These are phyloP conservation scores for Xylariaceae sp. DNA, from an alignment of 2,329 filamentous ascomycete species.

Conservation along the genomic window DNA sequence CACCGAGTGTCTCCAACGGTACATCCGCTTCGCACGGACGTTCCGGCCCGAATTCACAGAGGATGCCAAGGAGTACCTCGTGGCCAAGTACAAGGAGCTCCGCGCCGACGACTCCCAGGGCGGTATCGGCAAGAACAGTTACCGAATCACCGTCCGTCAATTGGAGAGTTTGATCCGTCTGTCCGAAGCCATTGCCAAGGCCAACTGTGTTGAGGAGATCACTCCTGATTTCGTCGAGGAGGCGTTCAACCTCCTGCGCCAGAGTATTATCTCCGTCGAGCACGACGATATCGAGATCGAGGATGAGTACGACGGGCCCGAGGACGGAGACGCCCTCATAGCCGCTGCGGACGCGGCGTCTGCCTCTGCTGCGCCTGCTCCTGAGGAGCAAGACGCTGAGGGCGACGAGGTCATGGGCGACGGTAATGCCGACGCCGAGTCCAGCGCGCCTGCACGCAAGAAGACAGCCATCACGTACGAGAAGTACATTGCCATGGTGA, in stretches of 20 bases:
- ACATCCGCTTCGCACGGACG: constrained; percentile 91
- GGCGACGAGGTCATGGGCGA: constrained; percentile 43
- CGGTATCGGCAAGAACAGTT: constrained; percentile 88
- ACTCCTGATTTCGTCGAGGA: constrained; percentile 80
- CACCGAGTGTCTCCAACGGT: constrained; percentile 92
- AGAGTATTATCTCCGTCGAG: constrained; percentile 96
- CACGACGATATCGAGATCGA: constrained; percentile 96
- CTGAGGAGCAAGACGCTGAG: constrained; percentile 32
- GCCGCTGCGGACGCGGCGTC: constrained; percentile 47
- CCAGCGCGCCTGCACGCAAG: constrained; percentile 45
- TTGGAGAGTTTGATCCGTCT: constrained; percentile 93
- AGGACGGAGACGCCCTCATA: constrained; percentile 43
- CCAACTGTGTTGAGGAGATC: constrained; percentile 91
- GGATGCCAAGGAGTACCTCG: constrained; percentile 78
- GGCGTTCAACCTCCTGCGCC: constrained; percentile 82
- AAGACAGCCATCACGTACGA: constrained; percentile 86
- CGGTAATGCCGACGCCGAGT: constrained; percentile 39
- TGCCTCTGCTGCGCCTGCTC: constrained; percentile 35
- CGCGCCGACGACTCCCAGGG: constrained; percentile 90
- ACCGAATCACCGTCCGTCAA: constrained; percentile 94
- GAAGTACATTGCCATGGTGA: constrained; percentile 88
- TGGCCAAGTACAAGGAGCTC: constrained; percentile 92
- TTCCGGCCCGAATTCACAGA: constrained; percentile 91
- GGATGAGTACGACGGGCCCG: constrained; percentile 57
- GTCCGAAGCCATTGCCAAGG: constrained; percentile 96